These are phyloP conservation scores for Podaxis sp. DNA, from an alignment of 768 basidiomycete species.

Conservation along the genomic window DNA sequence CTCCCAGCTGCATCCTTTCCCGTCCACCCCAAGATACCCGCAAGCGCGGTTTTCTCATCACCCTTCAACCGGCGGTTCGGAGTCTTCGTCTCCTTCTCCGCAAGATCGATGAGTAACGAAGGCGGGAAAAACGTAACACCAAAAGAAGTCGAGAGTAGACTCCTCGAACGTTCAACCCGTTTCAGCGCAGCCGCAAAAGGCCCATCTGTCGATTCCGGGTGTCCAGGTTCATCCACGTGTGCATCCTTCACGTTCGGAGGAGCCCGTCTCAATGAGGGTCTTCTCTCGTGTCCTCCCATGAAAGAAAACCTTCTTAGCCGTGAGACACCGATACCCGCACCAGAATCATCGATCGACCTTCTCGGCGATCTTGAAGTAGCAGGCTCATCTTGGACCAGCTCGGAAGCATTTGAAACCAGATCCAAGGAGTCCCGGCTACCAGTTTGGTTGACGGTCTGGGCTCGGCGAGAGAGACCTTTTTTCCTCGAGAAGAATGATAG, in stretches of 20 bases:
- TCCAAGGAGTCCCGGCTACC: conserved; percentile 41
- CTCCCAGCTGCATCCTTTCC: conserved; percentile 38
- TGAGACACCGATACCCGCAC: background rate
- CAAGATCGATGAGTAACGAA: conserved; percentile 45
- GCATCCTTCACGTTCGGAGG: conserved; percentile 14
- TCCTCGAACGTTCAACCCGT: conserved; percentile 38
- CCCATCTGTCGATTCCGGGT: conserved; percentile 19
- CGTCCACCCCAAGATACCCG: conserved; percentile 63
- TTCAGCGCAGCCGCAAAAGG: conserved; percentile 41
- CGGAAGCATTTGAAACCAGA: conserved; percentile 21
- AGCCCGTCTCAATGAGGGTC: background rate
- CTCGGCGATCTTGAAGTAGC: background rate
- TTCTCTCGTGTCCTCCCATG: background rate
- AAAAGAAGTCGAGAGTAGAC: conserved; percentile 53
- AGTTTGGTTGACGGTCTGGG: conserved; percentile 25
- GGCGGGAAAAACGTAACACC: conserved; percentile 51
- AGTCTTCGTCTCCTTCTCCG: conserved; percentile 45
- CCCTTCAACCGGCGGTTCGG: conserved; percentile 44
- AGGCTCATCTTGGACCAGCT: background rate
- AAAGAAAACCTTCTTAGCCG: conserved; percentile 1
- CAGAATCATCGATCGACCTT: background rate
- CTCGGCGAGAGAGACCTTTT: conserved; percentile 16
- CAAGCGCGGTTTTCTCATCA: conserved; percentile 55
- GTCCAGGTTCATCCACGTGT: background rate
- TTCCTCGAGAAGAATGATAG: conserved; percentile 40